Evolutionary conservation across 306 rosid species (phyloP), one percentile per base, ranked within the genome.

Genomic region (Medicago lupulina): DNA sequence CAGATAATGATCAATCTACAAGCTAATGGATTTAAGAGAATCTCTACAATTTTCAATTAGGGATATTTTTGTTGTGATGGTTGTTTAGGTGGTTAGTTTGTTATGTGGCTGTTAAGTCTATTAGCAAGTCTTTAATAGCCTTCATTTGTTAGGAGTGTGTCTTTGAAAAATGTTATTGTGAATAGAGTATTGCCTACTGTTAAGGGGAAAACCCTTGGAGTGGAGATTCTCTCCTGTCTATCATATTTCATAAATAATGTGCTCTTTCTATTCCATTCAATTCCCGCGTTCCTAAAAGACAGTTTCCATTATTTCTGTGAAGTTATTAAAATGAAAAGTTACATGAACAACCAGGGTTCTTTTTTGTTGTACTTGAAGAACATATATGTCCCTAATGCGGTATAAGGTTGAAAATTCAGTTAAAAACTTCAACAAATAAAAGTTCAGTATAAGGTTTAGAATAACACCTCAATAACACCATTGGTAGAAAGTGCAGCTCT

Each of bases 381-480:
- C 25, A 67, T 50, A 47, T 62, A 39, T 18, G 28, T 60, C 36
- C 15, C n/a, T 43, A 46, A 53, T 34, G 76, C 57, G 15, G 58
- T 34, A 34, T 34, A 34, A 34, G 38, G 38, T 34, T 34, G 5
- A 34, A 34, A 34, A 34, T 34, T 34, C 38, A 34, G 7, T 34
- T 34, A 34, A 34, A 5, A 34, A 34, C 38, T 4, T 34, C 38
- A 34, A 31, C 36, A 31, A 28, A 28, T 28, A 28, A 28, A 28
- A 28, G 31, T 28, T 25, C 55, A 14, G 58, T 34, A 34, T 34
- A 34, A 34, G 7, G 38, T 34, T 34, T 34, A 34, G 63, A 78
- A 65, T 64, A 47, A 75, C 76, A 90, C 99, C 97, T 95, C 96
- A 80, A 95, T 86, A 23, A 95, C 97, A 84, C 90, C 88, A 4